Conservation (phyloP, 1,284 basidiomycete genomes). For the Cutaneotrichosporon spelunceum region DNA sequence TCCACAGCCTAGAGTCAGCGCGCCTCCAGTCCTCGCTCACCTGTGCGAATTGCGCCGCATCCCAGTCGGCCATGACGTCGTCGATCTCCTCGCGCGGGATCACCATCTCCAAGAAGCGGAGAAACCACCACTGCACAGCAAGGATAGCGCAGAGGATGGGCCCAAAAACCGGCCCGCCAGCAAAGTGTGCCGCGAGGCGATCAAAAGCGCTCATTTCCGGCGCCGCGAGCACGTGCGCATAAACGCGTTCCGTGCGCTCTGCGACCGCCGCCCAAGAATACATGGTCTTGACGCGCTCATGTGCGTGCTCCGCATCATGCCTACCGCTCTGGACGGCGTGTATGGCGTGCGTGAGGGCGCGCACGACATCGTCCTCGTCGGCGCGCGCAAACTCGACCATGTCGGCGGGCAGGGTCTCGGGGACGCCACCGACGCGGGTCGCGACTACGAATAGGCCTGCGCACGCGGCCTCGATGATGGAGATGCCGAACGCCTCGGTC, state of each 20-base stretch:
- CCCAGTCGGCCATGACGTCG: conserved; percentile 33
- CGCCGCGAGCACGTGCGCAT: conserved; percentile 63
- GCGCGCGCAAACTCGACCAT: conserved; percentile 93
- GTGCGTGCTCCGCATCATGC: conserved; percentile 76
- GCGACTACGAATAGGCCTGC: conserved; percentile 91
- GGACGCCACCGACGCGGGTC: conserved; percentile 90
- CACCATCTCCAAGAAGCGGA: conserved; percentile 43
- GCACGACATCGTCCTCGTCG: conserved; percentile 81
- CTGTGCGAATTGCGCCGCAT: conserved; percentile 22
- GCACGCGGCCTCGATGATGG: conserved; percentile 92
- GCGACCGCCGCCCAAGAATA: conserved; percentile 87
- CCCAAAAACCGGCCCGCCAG: conserved; percentile 52
- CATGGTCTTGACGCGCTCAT: conserved; percentile 71
- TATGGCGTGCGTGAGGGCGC: conserved; percentile 78
- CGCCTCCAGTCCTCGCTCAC: conserved; percentile 9
- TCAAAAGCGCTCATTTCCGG: conserved; percentile 65
- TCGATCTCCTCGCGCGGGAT: conserved; percentile 48
- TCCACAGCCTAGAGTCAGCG: conserved; percentile 6
- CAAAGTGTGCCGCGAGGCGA: conserved; percentile 62
- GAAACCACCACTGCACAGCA: conserved; percentile 52
- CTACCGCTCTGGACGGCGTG: conserved; percentile 62
- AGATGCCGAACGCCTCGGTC: conserved; percentile 95
- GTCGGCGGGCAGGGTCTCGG: conserved; percentile 87
- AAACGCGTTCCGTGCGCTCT: conserved; percentile 76
- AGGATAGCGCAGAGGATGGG: conserved; percentile 54